phyloP scores from a whole-genome alignment of 2,329 filamentous ascomycete genomes.

The Beauveria rudraprayagi region DNA sequence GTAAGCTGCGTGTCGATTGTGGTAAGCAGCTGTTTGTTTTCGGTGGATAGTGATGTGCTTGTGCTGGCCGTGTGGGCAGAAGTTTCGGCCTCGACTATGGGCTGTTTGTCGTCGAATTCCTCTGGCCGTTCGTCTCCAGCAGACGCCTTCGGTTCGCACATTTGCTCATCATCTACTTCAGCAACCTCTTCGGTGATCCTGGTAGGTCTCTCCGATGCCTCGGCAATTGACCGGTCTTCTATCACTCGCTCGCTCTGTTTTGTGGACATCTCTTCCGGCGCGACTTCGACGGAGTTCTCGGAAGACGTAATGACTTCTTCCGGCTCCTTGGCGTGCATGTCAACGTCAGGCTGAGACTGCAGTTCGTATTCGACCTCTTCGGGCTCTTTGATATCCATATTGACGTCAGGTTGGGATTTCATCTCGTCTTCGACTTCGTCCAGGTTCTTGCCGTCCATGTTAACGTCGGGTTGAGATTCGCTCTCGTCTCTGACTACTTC shows the following conservation, averaged over 20 bases:
- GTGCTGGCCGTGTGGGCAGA: not conserved
- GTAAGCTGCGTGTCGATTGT: slow-evolving; percentile 13
- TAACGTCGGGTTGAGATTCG: not conserved
- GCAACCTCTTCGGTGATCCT: not conserved
- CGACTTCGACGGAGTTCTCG: not conserved
- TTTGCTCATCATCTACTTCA: not conserved
- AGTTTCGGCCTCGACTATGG: not conserved
- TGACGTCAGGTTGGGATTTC: not conserved
- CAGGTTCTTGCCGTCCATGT: not conserved
- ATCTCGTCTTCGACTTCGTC: not conserved
- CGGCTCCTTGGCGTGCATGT: not conserved
- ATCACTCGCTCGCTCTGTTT: not conserved
- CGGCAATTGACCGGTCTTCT: not conserved
- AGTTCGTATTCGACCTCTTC: not conserved
- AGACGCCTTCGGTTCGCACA: not conserved
- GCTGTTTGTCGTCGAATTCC: not conserved
- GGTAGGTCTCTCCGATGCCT: not conserved
- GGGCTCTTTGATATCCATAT: not conserved
- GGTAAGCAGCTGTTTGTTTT: not conserved
- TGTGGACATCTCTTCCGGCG: not conserved
- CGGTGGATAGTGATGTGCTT: not conserved
- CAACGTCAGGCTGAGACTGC: slow-evolving; percentile 1
- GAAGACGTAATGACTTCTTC: not conserved
- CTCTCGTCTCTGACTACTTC: not conserved
- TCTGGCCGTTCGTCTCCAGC: not conserved